These are phyloP conservation scores for Chytriomyces confervae DNA, from an alignment of 192 early-diverging fungal genomes.

Conservation along the genomic window DNA sequence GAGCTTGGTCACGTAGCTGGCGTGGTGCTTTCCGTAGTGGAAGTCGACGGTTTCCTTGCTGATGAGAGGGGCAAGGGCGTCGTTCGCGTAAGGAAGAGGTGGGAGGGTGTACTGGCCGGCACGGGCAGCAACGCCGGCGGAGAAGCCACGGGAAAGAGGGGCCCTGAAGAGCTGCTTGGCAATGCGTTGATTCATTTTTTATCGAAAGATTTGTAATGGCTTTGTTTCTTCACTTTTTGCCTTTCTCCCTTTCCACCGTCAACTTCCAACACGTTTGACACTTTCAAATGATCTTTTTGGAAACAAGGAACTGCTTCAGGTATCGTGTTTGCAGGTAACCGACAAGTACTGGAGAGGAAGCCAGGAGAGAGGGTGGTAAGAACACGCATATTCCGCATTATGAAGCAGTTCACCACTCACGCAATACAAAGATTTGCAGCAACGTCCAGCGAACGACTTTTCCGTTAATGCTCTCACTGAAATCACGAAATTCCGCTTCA, in stretches of 20 bases:
- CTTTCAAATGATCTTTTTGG: conserved; percentile 79
- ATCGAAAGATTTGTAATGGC: background rate
- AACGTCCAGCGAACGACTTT: conserved; percentile 88
- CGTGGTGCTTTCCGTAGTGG: conserved; percentile 96
- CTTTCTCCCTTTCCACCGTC: background rate
- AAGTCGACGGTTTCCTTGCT: conserved; percentile 88
- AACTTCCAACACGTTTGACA: background rate
- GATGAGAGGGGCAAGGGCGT: conserved; percentile 31
- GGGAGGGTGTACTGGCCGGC: background rate
- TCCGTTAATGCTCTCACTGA: conserved; percentile 82
- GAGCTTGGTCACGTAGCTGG: conserved; percentile 84
- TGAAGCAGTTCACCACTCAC: conserved; percentile 34
- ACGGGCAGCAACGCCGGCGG: background rate
- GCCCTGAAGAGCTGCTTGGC: background rate
- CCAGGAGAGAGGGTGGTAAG: background rate
- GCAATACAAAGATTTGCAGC: conserved; percentile 81
- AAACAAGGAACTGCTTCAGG: conserved; percentile 82
- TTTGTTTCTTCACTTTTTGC: conserved; percentile 1
- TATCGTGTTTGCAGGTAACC: conserved; percentile 85
- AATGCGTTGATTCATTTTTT: background rate
- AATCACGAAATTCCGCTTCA: conserved; percentile 88
- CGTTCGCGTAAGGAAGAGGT: conserved; percentile 21
- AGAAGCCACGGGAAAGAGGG: background rate
- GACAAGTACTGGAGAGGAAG: conserved; percentile 5
- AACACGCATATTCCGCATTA: background rate